Evolutionary conservation across 495 filamentous ascomycete genomes (phyloP), one percentile per base, ranked within the genome.

Genomic region (Gamarada debralockiae): DNA sequence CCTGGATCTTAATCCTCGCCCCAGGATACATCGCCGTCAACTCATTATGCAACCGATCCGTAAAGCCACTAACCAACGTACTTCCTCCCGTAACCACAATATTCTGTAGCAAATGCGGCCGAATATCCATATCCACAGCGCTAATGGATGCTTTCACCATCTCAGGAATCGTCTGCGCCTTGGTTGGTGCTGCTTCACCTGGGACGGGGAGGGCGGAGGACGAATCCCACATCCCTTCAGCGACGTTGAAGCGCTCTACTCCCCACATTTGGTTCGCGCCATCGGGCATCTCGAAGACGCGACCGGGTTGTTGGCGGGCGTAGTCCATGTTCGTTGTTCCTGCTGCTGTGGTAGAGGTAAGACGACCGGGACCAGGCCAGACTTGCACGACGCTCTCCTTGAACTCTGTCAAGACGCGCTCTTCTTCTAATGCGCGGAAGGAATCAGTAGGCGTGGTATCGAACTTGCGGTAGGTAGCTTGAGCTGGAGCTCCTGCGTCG

Each of bases 341-440:
- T 21, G 71, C 73, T 9, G 52, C 52, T 55, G 80, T 83, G 29
- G 76, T 74, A 5, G 77, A 73, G 34, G 76, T 74, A 4, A 75
- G 65, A 20, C 80, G 78, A 48, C 85, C 86, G 0, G 88, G 89
- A 1, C 90, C 90, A n/a, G 79, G 76, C 92, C 92, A 97, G 23
- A 91, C 81, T 64, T 95, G 87, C 22, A 97, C 92, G 39, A 96
- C 90, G 42, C 85, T 92, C 72, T 98, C 95, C 73, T 98, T 98
- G 77, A 97, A 98, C 64, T 96, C 89, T 34, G 86, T 88, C 20
- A 97, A 70, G 13, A 96, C 86, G 39, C 93, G 88, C 61, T 97
- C 95, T 75, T 98, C 95, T 68, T 97, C 81, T 23, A 90, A 79
- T 14, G 73, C 73, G 56, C 86, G 83, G 78, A 89, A 97, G 25